Evolutionary conservation across 2,329 filamentous ascomycete species (phyloP), one percentile per base, ranked within the genome.

Genomic region (Knufia fluminis): DNA sequence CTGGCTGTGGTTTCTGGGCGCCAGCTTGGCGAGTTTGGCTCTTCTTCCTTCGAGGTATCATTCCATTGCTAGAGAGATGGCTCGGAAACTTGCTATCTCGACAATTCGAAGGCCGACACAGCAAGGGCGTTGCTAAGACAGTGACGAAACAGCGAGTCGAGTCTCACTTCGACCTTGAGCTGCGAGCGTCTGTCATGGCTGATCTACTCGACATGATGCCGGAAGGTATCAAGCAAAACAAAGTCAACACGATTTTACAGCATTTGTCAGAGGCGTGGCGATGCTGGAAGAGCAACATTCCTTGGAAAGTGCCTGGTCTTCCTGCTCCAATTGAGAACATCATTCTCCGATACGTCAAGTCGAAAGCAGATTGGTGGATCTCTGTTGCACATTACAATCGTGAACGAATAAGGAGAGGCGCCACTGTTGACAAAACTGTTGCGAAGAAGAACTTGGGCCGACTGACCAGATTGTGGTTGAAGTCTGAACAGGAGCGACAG

Each of bases 181-280:
- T 98, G 45, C 87, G 92, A 62, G 94, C 94, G 14, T 96, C 92
- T 0, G 92, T 98, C 57, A 98, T 98, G 91, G 89, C 91, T 39
- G 92, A 98, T 69, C 74, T 98, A 45, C 96, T 96, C 86, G 92
- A 98, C 63, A 98, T 98, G 94, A 98, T 98, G 92, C 92, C 92
- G 0, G 94, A 98, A 66, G 92, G 92, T 58, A 97, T 98, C 72
- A 96, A 96, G 68, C 92, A 98, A 66, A 98, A 92, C 73, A 98
- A 98, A 71, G 89, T 98, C 67, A 95, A 98, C 68, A 95, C 90
- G 1, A 91, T 98, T 39, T 73, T 98, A 48, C 92, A 97, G 63
- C 94, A 98, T 76, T 71, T 98, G 36, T 97, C 91, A 0, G 92
- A 98, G 71, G 92, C 92, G 12, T 98, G 92, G 92, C 80, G 92